Evolutionary conservation across 768 basidiomycete genomes (phyloP), one percentile per base, ranked within the genome.

Genomic region (Boletus huronensis): DNA sequence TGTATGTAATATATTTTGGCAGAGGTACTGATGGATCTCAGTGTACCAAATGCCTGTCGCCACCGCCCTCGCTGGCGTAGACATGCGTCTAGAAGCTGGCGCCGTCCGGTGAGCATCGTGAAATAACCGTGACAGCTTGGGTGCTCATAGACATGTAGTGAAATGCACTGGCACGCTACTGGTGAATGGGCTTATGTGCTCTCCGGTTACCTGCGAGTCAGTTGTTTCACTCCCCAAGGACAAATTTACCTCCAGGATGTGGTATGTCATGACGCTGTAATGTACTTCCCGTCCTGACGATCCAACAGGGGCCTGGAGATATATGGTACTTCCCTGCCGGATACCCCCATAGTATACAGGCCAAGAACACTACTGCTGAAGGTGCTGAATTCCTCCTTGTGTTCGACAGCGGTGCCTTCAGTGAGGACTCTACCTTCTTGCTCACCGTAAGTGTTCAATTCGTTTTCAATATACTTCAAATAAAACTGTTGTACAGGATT

Each of bases 251-350:
- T 83, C 14, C 81, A 75, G 31, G 79, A 82, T 58, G 76, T 81
- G 43, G 82, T 82, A 62, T 64, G 79, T 65, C 39, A 35, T 25
- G 25, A 13, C 44, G 8, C 45, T 2, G 10, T 26, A 7, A 67
- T 68, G 53, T 56, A 23, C 32, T 40, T 29, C 7, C 2, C 13
- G 57, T 64, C 28, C 69, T 72, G 25, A 65, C 25, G 2, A 11
- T 11, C 2, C 19, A 25, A 23, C 4, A 63, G 63, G 73, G 56
- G 2, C 67, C 69, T 28, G 74, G 74, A 19, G 83, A 84, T 61
- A 44, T 84, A 0, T 84, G 83, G 83, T 84, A 77, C 55, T 83
- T 83, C 67, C 81, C 82, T 2, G 64, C 82, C 3, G 82, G 82
- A 10, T 74, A 70, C 42, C 82, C 84, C 0, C 84, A 85, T 59